Evolutionary conservation across 306 rosid species (phyloP), one percentile per base, ranked within the genome.

Genomic region (Glycine soja): DNA sequence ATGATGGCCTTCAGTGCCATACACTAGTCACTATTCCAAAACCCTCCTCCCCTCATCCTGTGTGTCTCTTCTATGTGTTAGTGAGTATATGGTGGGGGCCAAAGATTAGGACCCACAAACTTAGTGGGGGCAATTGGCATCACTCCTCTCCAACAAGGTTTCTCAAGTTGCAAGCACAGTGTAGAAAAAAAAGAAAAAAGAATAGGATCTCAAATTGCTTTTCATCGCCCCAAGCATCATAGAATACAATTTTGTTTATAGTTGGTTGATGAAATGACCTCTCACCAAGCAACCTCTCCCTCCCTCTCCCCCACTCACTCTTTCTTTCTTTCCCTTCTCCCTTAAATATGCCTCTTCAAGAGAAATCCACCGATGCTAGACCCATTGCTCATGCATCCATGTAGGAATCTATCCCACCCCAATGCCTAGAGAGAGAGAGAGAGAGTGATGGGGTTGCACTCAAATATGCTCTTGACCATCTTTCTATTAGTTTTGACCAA

Each of bases 211-310:
- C 42, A 18, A 79, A 54, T 66, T 85, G 88, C 87, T 87, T 92
- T 92, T 82, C 82, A 75, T 87, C 50, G 0, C 59, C 76, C 64
- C 79, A 84, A 87, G 91, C 89, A 88, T 90, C 88, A 85, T 86
- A 79, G 77, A 90, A 85, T 87, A 73, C 87, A 81, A 72, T 72
- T 85, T 86, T 86, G 82, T 87, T 85, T 79, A 80, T 87, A 78
- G 87, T 83, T 88, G 84, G 89, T 90, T 85, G 81, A 80, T 85
- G 93, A 90, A 83, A 86, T 90, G 97, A 90, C 94, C 86, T 54
- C 91, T 83, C 94, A 90, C 91, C 92, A 85, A 87, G 86, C 82
- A 86, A 84, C 76, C 77, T 67, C 43, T 16, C 42, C n/a, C 43
- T 32, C 67, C 5, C 65, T 10, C 65, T 19, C 43, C 74, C 71